A percentile compares a stretch with the other conserved stretches of the same genome.
Conservation (phyloP, 352 stramenopile genomes). For the Discostella stelligera region DNA sequence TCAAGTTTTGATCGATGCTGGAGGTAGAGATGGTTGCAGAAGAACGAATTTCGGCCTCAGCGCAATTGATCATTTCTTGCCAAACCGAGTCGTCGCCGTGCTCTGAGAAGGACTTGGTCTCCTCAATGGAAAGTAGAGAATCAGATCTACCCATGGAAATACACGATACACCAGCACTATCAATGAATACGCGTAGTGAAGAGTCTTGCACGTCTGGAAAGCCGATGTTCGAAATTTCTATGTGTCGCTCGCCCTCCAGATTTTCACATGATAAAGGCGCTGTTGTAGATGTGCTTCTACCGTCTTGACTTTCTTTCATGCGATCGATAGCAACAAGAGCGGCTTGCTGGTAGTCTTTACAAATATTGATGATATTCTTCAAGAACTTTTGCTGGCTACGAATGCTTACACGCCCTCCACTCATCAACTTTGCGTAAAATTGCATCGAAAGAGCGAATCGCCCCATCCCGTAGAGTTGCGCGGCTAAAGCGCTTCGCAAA, state of each 20-base stretch:
- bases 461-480: conserved; percentile 78
- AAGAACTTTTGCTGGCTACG: conserved; percentile 83
- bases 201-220: conserved; percentile 68
- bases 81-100: conserved; percentile 60
- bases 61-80: conserved; percentile 67
- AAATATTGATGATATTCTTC: conserved; percentile 76
- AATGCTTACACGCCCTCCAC: conserved; percentile 63
- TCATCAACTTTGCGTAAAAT: conserved; percentile 73
- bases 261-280: background rate
- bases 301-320: conserved; percentile 45
- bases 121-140: conserved; percentile 13
- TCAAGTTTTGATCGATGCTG: conserved; percentile 10
- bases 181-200: conserved; percentile 59
- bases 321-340: conserved; percentile 69
- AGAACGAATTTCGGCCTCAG: conserved; percentile 61
- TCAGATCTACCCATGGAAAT: conserved; percentile 29
- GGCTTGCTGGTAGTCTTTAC: conserved; percentile 56
- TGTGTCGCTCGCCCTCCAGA: conserved; percentile 43
- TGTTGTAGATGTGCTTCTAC: background rate
- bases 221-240: conserved; percentile 78
- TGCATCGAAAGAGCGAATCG: conserved; percentile 65
- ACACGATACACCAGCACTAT: conserved; percentile 41
- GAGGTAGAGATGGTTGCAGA: conserved; percentile 25
- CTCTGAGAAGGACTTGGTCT: conserved; percentile 3
- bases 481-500: conserved; percentile 71